Percentiles rank a stretch among this genome's conserved stretches.
Evolutionary conservation across 1,284 basidiomycete species (phyloP).

Genomic region (Tilletia caries): DNA sequence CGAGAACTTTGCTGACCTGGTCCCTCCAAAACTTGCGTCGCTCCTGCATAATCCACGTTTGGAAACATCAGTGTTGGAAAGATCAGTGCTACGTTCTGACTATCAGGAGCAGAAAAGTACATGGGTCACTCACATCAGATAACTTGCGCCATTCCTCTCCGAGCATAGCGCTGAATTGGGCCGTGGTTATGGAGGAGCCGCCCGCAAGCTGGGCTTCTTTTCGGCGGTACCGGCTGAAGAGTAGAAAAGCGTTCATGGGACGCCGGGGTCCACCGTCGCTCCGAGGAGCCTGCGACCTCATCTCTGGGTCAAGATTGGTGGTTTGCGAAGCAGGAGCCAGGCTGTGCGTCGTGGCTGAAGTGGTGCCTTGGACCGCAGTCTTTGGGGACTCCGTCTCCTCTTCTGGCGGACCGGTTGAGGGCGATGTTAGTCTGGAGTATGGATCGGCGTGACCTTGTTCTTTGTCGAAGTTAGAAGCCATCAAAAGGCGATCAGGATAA

Average conservation of each 20-base stretch:
- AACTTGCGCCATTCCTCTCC: neutral
- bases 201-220: slow-evolving; percentile 7
- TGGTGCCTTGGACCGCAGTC: no score
- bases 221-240: slow-evolving; percentile 5
- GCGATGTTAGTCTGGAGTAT: no score
- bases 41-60: neutral
- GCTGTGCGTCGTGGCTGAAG: neutral
- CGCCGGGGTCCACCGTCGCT: slow-evolving; percentile 9
- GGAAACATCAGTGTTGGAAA: neutral
- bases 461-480: no score
- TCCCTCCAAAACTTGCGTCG: slow-evolving; percentile 5
- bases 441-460: no score
- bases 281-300: neutral
- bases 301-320: neutral
- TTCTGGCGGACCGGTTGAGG: no score
- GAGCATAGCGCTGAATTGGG: slow-evolving; percentile 9
- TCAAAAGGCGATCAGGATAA: no score
- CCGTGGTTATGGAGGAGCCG: neutral
- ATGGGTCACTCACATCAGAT: neutral
- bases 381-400: no score
- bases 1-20: neutral
- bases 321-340: neutral
- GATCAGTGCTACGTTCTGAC: no score
- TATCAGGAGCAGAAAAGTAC: no score
- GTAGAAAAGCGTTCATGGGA: neutral